A percentile compares a stretch with the other conserved stretches of the same genome.
Conservation (phyloP, 2,329 filamentous ascomycete species). For the Moelleriella libera region DNA sequence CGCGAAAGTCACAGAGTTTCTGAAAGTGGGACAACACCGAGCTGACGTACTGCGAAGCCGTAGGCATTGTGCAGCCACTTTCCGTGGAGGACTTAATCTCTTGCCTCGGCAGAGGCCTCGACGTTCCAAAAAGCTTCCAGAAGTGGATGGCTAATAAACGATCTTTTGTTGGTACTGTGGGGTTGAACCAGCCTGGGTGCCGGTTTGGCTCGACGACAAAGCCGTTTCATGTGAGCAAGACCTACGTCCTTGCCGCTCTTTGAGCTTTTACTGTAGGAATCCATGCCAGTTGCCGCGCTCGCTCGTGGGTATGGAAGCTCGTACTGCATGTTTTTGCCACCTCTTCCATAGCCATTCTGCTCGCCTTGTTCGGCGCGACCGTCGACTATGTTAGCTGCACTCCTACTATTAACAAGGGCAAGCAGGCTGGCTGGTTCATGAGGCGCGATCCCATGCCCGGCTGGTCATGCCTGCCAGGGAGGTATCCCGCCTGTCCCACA, state of each 20-base stretch:
- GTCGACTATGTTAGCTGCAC: background rate
- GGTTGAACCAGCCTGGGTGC: background rate
- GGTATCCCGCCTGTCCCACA: background rate
- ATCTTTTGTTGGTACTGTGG: background rate
- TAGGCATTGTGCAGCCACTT: too few relatives aligned
- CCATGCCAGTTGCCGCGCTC: background rate
- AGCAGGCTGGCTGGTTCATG: background rate
- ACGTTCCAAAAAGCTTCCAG: background rate
- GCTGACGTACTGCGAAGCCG: too few relatives aligned
- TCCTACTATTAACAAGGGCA: background rate
- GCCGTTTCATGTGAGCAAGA: too few relatives aligned
- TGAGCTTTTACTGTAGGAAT: too few relatives aligned
- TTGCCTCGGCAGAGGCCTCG: background rate
- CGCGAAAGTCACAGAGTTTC: too few relatives aligned
- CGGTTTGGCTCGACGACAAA: background rate
- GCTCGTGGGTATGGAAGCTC: background rate
- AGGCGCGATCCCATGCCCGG: background rate
- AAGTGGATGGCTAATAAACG: background rate
- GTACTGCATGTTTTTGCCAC: background rate
- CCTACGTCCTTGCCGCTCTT: too few relatives aligned
- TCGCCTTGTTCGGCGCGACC: background rate
- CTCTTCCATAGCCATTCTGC: too few relatives aligned
- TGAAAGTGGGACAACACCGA: too few relatives aligned
- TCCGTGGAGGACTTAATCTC: too few relatives aligned
- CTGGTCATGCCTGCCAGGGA: background rate